phyloP scores from a whole-genome alignment of 352 stramenopile species.

The Aphanomyces invadans region DNA sequence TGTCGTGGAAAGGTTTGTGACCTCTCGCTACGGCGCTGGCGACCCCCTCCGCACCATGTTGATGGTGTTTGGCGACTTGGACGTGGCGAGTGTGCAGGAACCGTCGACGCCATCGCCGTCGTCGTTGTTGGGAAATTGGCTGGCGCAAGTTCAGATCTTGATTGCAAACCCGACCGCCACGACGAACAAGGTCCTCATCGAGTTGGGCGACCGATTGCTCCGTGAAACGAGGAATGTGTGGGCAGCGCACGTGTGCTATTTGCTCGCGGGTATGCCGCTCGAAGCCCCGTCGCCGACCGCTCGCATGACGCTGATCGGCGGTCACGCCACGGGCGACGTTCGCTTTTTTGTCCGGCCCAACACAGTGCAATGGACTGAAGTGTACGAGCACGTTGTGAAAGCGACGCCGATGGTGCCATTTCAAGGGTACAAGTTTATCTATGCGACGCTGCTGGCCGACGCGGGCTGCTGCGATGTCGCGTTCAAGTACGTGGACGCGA shows the following conservation, averaged over 20 bases:
- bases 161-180: constrained; percentile 71
- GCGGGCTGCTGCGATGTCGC: constrained; percentile 73
- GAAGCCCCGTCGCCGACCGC: constrained; percentile 67
- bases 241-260: constrained; percentile 74
- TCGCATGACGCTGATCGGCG: constrained; percentile 75
- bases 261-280: constrained; percentile 58
- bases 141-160: constrained; percentile 72
- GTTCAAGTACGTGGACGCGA: constrained; percentile 83
- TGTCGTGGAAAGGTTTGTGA: constrained; percentile 65
- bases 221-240: constrained; percentile 53
- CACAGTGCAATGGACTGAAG: constrained; percentile 74
- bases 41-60: constrained; percentile 74
- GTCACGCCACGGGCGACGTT: constrained; percentile 56
- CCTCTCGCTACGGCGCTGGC: constrained; percentile 62
- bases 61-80: constrained; percentile 72
- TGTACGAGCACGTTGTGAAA: constrained; percentile 63
- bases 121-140: constrained; percentile 59
- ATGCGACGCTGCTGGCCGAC: constrained; percentile 78
- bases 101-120: constrained; percentile 44
- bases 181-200: constrained; percentile 67
- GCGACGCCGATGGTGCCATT: constrained; percentile 65
- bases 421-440: constrained; percentile 86
- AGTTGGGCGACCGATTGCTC: constrained; percentile 78
- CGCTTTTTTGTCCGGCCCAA: constrained; percentile 76
- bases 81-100: constrained; percentile 80